Evolutionary conservation across 495 filamentous ascomycete genomes (phyloP).

Genomic region (Aspergillus nidulans): DNA sequence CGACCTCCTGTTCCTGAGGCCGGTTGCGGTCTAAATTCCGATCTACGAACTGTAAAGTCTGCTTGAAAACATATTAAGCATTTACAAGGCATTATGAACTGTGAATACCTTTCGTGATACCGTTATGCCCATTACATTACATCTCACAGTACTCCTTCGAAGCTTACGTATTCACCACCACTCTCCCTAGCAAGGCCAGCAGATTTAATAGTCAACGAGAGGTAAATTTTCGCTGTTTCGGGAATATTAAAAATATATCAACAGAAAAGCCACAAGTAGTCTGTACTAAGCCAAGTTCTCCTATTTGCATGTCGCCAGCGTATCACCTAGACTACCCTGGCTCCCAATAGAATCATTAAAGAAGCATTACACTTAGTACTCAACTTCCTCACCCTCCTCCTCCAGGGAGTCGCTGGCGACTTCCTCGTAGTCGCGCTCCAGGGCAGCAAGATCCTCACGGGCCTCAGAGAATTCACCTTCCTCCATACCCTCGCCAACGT

Average conservation of each 20-base stretch:
- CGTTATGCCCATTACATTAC: too few relatives aligned
- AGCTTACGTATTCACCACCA: background rate
- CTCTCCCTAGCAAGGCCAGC: background rate
- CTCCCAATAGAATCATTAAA: conserved; percentile 22
- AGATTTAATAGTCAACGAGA: conserved; percentile 26
- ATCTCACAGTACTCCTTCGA: too few relatives aligned
- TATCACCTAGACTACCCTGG: conserved; percentile 23
- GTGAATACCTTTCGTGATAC: too few relatives aligned
- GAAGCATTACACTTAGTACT: conserved; percentile 67
- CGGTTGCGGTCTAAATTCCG: background rate
- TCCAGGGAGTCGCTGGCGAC: conserved; percentile 94
- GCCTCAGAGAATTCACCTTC: conserved; percentile 99
- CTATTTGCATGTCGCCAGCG: conserved; percentile 40
- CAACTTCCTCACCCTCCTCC: conserved; percentile 81
- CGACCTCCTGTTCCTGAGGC: background rate
- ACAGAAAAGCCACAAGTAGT: conserved; percentile 38
- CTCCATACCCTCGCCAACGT: conserved; percentile 99
- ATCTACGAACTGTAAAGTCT: background rate
- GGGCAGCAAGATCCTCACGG: conserved; percentile 93
- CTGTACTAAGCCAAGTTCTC: conserved; percentile 41
- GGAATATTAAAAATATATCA: conserved; percentile 50
- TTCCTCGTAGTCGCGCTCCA: conserved; percentile 99
- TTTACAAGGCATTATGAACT: background rate
- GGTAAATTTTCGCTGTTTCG: conserved; percentile 42
- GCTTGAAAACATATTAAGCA: background rate